A percentile compares a stretch with the other conserved stretches of the same genome.
Conservation (phyloP, 139 green algal genomes). For the Haematococcus lacustris region DNA sequence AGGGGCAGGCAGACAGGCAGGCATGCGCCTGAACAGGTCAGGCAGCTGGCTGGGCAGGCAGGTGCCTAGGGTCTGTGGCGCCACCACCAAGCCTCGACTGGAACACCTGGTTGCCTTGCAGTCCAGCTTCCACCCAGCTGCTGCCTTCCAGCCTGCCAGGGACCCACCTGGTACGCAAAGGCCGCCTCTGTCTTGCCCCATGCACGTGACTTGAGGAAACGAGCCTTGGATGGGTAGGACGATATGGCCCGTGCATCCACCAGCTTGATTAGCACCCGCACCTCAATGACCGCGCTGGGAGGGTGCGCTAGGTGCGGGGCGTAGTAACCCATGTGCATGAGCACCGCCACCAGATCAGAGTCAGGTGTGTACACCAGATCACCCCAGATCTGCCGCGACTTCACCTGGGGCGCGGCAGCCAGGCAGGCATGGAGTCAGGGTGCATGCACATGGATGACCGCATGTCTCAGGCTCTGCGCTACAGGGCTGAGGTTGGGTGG, state of each 20-base stretch:
- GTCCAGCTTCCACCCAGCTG: too few species aligned
- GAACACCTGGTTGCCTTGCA: too few species aligned
- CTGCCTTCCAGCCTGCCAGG: too few species aligned
- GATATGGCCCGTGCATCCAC: conserved; percentile 43
- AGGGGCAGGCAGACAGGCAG: too few species aligned
- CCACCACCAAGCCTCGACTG: too few species aligned
- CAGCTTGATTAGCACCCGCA: conserved; percentile 54
- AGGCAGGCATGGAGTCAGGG: neutral
- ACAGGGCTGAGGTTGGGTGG: neutral
- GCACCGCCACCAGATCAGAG: conserved; percentile 84
- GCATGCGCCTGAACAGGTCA: too few species aligned
- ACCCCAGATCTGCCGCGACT: conserved; percentile 88
- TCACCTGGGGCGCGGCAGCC: conserved; percentile 69
- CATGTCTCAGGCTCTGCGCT: too few species aligned
- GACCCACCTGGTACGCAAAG: conserved; percentile 59
- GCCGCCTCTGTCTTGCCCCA: conserved; percentile 58
- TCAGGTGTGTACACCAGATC: conserved; percentile 88
- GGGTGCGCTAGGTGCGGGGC: conserved; percentile 35
- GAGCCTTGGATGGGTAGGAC: conserved; percentile 58
- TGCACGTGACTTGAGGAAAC: conserved; percentile 73
- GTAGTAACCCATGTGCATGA: conserved; percentile 91
- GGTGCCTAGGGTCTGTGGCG: too few species aligned
- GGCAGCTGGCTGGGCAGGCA: too few species aligned
- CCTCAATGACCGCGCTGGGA: conserved; percentile 33
- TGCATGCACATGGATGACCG: conserved; percentile 1